These are phyloP conservation scores for Sordariomycetes sp. DNA, from an alignment of 2,329 filamentous ascomycete species.

Conservation along the genomic window DNA sequence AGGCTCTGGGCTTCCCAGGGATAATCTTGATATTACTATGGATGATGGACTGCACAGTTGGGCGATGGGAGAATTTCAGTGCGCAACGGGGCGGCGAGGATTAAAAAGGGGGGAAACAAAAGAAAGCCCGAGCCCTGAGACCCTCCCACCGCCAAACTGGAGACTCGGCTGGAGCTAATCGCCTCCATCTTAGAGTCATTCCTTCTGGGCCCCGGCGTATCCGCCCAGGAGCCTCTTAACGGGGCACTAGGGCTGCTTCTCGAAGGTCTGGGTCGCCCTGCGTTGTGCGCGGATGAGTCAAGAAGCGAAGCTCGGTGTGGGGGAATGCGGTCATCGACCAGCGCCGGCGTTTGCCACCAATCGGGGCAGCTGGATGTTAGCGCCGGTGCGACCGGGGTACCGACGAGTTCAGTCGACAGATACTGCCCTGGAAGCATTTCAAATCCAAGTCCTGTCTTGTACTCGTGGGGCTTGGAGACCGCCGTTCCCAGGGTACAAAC, in stretches of 20 bases:
- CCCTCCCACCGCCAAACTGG: neutral
- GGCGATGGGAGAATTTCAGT: neutral
- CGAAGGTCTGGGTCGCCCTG: too few relatives aligned
- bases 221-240: neutral
- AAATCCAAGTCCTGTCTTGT: too few relatives aligned
- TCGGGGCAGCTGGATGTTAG: too few relatives aligned
- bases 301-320: too few relatives aligned
- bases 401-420: too few relatives aligned
- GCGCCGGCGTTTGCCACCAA: too few relatives aligned
- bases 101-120: neutral
- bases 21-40: neutral
- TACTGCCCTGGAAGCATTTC: too few relatives aligned
- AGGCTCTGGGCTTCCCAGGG: neutral
- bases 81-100: neutral
- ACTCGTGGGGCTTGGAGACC: too few relatives aligned
- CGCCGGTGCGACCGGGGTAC: too few relatives aligned
- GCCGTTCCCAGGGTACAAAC: too few relatives aligned
- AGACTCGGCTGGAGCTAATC: neutral
- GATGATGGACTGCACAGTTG: neutral
- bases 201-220: neutral
- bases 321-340: too few relatives aligned
- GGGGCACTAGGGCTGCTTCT: neutral
- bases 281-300: too few relatives aligned
- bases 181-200: neutral
- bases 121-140: neutral